phyloP scores from a whole-genome alignment of 768 basidiomycete species.

The Boletus barrowsii region DNA sequence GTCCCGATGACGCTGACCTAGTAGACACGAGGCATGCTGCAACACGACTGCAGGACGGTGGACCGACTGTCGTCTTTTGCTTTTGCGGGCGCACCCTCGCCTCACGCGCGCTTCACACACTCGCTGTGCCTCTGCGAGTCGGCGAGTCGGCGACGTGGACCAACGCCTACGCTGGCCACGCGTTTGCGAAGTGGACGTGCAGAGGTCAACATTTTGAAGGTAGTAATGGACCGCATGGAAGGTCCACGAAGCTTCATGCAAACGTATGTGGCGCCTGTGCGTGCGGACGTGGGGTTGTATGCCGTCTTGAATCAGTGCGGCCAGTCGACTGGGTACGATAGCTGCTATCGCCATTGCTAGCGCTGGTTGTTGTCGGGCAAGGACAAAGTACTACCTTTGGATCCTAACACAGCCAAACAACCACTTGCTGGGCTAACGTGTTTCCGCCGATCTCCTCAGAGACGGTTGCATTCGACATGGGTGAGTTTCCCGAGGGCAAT shows the following conservation, averaged over 20 bases:
- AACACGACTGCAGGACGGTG: background rate
- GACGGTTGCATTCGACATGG: constrained; percentile 82
- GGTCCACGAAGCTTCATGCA: constrained; percentile 79
- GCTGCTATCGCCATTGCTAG: constrained; percentile 32
- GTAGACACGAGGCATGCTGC: background rate
- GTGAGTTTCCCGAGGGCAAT: constrained; percentile 87
- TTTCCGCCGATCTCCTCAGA: constrained; percentile 68
- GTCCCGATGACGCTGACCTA: constrained; percentile 54
- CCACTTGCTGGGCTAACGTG: too few species aligned
- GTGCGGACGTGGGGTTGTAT: constrained; percentile 77
- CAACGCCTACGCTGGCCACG: constrained; percentile 57
- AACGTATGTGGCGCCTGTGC: constrained; percentile 92
- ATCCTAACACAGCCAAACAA: constrained; percentile 32
- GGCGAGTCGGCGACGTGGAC: too few species aligned
- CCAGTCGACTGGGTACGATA: constrained; percentile 50
- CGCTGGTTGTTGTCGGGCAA: too few species aligned
- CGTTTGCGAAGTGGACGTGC: constrained; percentile 49
- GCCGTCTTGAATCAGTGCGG: constrained; percentile 80
- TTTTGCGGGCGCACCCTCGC: constrained; percentile 83
- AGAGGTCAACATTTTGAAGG: constrained; percentile 55
- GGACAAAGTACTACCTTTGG: constrained; percentile 15
- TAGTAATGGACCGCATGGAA: constrained; percentile 84
- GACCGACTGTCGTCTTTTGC: constrained; percentile 63
- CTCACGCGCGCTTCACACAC: constrained; percentile 65
- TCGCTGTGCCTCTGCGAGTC: constrained; percentile 58